Evolutionary conservation across 768 basidiomycete species (phyloP).

Genomic region (Lenzites betulinus): DNA sequence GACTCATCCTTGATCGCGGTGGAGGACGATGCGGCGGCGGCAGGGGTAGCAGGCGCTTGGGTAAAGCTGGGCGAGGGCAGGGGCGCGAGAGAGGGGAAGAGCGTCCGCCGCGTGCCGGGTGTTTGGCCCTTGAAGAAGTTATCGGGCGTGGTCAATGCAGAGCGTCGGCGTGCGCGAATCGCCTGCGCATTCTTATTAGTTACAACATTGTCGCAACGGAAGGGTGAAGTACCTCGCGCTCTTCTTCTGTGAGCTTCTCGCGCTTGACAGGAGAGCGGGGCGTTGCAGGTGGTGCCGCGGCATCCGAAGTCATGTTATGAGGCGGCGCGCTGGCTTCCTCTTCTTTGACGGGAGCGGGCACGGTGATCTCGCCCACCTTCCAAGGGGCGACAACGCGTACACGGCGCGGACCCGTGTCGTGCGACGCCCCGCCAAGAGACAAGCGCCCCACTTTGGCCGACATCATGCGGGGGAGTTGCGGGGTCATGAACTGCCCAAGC

Average conservation of each 20-base stretch:
- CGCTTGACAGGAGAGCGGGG: slow-evolving; percentile 20
- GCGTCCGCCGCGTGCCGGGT: slow-evolving; percentile 49
- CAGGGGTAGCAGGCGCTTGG: neutral
- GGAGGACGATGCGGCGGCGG: neutral
- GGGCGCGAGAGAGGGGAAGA: slow-evolving; percentile 25
- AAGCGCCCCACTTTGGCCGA: slow-evolving; percentile 24
- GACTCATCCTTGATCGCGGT: neutral
- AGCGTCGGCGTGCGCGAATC: slow-evolving; percentile 62
- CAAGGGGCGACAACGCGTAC: slow-evolving; percentile 53
- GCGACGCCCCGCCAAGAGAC: slow-evolving; percentile 43
- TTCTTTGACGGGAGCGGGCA: slow-evolving; percentile 35
- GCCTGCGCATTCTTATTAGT: slow-evolving; percentile 37
- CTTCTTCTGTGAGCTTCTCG: slow-evolving; percentile 44
- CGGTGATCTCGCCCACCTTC: slow-evolving; percentile 57
- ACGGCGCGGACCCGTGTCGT: slow-evolving; percentile 45
- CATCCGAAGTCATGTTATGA: neutral
- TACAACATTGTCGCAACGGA: neutral
- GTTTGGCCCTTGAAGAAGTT: slow-evolving; percentile 52
- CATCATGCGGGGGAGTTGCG: slow-evolving; percentile 37
- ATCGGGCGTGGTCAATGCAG: slow-evolving; percentile 52
- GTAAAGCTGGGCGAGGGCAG: slow-evolving; percentile 19
- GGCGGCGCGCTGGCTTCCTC: slow-evolving; percentile 5
- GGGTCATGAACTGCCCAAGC: slow-evolving; percentile 56
- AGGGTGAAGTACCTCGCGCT: slow-evolving; percentile 42
- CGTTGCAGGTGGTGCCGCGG: slow-evolving; percentile 7